Conservation (phyloP, 1,284 basidiomycete species). For the Acaromyces ingoldii region DNA sequence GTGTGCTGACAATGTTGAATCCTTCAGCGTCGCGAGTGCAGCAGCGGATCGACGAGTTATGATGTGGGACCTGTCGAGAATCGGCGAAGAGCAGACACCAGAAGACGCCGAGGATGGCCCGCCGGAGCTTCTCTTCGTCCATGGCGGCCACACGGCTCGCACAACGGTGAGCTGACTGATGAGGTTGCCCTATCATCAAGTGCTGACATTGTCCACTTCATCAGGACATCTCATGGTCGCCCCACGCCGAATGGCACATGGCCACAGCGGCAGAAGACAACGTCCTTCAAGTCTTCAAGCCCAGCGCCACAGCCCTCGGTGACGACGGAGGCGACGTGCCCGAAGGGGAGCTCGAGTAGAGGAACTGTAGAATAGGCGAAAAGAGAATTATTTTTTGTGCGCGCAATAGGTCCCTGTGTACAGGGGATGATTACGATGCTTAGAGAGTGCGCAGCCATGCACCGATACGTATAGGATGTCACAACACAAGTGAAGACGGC, state of each 20-base stretch:
- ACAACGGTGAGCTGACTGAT: slow-evolving; percentile 24
- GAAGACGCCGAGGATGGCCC: slow-evolving; percentile 96
- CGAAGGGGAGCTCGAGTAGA: slow-evolving; percentile 14
- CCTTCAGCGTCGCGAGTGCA: slow-evolving; percentile 54
- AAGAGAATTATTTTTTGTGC: no score
- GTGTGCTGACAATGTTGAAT: not conserved
- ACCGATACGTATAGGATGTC: no score
- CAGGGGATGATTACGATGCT: no score
- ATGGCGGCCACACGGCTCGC: slow-evolving; percentile 47
- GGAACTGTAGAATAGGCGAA: no score
- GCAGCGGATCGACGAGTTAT: slow-evolving; percentile 88
- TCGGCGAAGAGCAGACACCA: slow-evolving; percentile 91
- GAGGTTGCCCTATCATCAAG: not conserved
- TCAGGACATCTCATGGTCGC: slow-evolving; percentile 44
- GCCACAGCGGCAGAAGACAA: slow-evolving; percentile 48
- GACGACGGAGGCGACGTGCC: slow-evolving; percentile 15
- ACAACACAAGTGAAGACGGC: no score
- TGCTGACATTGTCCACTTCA: not conserved
- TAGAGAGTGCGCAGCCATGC: no score
- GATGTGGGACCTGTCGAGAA: slow-evolving; percentile 88
- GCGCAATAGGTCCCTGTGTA: no score
- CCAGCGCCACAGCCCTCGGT: slow-evolving; percentile 15
- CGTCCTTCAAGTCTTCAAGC: slow-evolving; percentile 42
- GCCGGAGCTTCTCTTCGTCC: slow-evolving; percentile 56
- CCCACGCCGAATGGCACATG: slow-evolving; percentile 44